Conservation (phyloP, 768 basidiomycete species). For the Russula sp. region DNA sequence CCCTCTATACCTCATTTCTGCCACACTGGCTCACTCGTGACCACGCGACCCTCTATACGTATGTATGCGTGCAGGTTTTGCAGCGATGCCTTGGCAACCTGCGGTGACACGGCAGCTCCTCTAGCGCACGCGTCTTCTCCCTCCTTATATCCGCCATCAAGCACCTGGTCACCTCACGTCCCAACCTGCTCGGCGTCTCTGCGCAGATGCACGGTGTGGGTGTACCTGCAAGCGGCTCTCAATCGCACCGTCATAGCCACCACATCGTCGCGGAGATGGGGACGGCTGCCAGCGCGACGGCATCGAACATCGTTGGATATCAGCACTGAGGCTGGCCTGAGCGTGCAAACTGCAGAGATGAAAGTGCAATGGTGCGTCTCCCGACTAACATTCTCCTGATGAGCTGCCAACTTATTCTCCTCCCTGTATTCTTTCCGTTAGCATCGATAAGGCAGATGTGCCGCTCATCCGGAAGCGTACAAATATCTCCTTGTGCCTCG, state of each 20-base stretch:
- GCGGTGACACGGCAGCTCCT: no score
- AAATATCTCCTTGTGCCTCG: slow-evolving; percentile 90
- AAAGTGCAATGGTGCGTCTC: slow-evolving; percentile 82
- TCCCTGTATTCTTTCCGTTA: slow-evolving; percentile 36
- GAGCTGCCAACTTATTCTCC: neutral
- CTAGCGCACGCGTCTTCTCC: no score
- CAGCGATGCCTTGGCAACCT: no score
- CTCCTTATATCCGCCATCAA: no score
- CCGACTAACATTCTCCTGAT: neutral
- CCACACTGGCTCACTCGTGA: no score
- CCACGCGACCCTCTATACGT: no score
- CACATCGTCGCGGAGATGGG: slow-evolving; percentile 76
- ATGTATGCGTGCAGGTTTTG: no score
- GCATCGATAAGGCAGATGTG: slow-evolving; percentile 96
- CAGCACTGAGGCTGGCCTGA: slow-evolving; percentile 64
- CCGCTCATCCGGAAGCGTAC: slow-evolving; percentile 89
- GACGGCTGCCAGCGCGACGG: slow-evolving; percentile 80
- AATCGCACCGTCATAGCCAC: slow-evolving; percentile 46
- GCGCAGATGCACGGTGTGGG: slow-evolving; percentile 83
- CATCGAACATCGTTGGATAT: slow-evolving; percentile 84
- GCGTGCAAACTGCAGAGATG: slow-evolving; percentile 70
- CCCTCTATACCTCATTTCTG: no score
- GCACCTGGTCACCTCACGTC: no score
- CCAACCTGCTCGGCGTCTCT: slow-evolving; percentile 65
- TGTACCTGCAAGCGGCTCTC: slow-evolving; percentile 44